Evolutionary conservation across 2,329 filamentous ascomycete species (phyloP).

Genomic region (Didymella pomorum): DNA sequence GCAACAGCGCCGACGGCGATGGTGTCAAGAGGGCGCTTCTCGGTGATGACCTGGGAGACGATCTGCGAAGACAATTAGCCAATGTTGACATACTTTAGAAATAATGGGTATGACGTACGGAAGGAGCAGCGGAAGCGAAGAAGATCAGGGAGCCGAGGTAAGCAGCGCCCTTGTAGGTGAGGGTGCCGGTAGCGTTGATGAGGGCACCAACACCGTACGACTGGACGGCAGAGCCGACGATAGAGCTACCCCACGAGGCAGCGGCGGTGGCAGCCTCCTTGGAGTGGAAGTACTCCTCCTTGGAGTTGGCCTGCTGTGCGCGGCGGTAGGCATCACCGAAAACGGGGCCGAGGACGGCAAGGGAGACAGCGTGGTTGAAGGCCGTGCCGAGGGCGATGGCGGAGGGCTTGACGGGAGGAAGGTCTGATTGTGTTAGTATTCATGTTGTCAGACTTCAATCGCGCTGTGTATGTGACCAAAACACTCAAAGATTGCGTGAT

Average conservation of each 20-base stretch:
- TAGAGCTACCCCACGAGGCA: conserved; percentile 87
- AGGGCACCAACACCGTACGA: conserved; percentile 88
- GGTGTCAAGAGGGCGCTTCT: conserved; percentile 91
- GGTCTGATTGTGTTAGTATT: conserved; percentile 58
- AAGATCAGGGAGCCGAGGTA: conserved; percentile 94
- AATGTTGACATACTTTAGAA: neutral
- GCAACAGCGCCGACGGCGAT: conserved; percentile 84
- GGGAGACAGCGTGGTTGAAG: conserved; percentile 93
- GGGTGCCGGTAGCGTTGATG: conserved; percentile 87
- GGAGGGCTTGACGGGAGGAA: conserved; percentile 92
- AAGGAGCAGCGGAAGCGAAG: conserved; percentile 85
- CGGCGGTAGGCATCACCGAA: conserved; percentile 96
- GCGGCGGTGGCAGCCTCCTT: conserved; percentile 90
- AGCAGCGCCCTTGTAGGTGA: conserved; percentile 96
- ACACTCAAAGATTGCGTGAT: conserved; percentile 23
- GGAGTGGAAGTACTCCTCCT: conserved; percentile 94
- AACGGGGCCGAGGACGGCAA: conserved; percentile 84
- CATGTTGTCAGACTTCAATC: neutral
- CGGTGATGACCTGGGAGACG: conserved; percentile 83
- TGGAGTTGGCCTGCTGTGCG: conserved; percentile 88
- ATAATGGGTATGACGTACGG: conserved; percentile 65
- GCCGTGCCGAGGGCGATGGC: conserved; percentile 94
- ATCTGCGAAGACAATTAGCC: conserved; percentile 65
- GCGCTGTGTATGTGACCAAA: conserved; percentile 12
- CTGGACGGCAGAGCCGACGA: conserved; percentile 88